Evolutionary conservation across 805 yeast genomes (phyloP), one percentile per base, ranked within the genome.

Genomic region (Cyberlindnera mississippiensis): DNA sequence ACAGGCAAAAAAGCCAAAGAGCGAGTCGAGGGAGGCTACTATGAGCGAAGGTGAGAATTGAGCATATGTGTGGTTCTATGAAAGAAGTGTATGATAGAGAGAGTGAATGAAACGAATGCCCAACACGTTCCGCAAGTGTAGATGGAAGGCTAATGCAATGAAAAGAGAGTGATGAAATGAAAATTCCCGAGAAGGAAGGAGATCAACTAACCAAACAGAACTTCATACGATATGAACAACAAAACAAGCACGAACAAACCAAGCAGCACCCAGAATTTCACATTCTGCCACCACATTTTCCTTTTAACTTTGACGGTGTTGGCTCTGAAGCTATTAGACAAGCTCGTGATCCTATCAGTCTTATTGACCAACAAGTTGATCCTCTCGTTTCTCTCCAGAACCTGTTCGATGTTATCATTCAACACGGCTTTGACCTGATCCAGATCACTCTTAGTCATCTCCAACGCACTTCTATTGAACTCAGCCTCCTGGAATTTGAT

Each of bases 221-320:
- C 86, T 50, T 64, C 86, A 60, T 68, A 86, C 57, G 82, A 81
- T 4, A 86, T 87, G 63, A 75, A 78, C 30, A 73, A 82, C 1
- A 88, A 71, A 56, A 87, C 87, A 2, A 75, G 80, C 67, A 75
- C 45, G 70, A 71, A 39, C 55, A 61, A 16, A 63, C 84, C 42
- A 91, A 96, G 1, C 78, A 93, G 5, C 1, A 64, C 55, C 46
- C 69, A 59, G 45, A 75, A 71, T 46, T 67, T 72, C 26, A 72
- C 60, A 36, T 75, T 76, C 24, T 71, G 63, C 68, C 79, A 66
- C 82, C 85, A 76, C 68, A 78, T 66, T 40, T 64, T 71, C 31
- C 81, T 60, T 46, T 69, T 76, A 7, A 80, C 72, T 36, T 67
- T 63, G 19, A 68, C 71, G 1, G 84, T 75, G 33, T 69, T 63